Conservation (phyloP, 352 stramenopile species). For the Phytophthora hibernalis region DNA sequence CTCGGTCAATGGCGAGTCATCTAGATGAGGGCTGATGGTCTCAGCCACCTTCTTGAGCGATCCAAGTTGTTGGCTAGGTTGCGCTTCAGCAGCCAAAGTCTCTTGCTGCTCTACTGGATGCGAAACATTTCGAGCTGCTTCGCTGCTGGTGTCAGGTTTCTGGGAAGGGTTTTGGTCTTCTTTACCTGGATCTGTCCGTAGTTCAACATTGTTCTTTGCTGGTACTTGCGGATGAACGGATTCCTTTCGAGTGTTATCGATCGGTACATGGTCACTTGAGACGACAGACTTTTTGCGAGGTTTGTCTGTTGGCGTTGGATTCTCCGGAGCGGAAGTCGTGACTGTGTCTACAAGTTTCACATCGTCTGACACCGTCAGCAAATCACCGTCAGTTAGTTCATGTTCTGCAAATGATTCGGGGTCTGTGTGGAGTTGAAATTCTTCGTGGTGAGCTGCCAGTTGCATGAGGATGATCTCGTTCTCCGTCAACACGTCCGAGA, state of each 20-base stretch:
- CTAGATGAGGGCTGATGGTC: slow-evolving; percentile 20
- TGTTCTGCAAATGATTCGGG: background rate
- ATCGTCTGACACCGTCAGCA: background rate
- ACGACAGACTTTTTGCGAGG: background rate
- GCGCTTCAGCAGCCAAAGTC: background rate
- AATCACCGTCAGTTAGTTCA: background rate
- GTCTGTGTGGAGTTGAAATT: background rate
- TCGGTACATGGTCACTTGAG: background rate
- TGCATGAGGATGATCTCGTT: slow-evolving; percentile 71
- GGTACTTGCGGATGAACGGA: background rate
- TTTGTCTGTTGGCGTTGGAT: background rate
- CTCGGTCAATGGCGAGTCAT: slow-evolving; percentile 17
- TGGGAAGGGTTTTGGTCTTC: background rate
- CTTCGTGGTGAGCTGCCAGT: slow-evolving; percentile 30
- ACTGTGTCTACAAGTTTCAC: background rate
- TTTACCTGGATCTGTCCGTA: background rate
- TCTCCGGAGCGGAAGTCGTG: background rate
- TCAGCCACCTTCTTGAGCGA: slow-evolving; percentile 3
- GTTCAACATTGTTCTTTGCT: background rate
- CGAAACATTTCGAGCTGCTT: background rate
- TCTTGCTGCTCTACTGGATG: slow-evolving; percentile 1
- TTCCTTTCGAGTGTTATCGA: background rate
- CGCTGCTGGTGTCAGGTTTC: background rate
- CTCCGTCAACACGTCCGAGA: slow-evolving; percentile 65
- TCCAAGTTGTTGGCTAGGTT: background rate